These are phyloP conservation scores for Solanum hybrid DNA, from an alignment of 305 asterid genomes.

Conservation along the genomic window DNA sequence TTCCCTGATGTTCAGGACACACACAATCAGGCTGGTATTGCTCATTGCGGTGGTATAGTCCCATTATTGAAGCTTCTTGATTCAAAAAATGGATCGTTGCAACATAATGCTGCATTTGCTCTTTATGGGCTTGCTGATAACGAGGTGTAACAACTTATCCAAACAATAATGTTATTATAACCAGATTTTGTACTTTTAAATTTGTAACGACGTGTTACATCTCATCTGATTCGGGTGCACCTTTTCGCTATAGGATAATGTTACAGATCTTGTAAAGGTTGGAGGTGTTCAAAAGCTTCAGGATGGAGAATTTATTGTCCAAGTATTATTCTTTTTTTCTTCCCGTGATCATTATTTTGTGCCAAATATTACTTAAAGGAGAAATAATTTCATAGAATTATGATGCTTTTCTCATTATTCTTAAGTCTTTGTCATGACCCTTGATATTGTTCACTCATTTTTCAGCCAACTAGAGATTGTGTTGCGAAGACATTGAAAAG, in stretches of 20 bases:
- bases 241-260: constrained; percentile 65
- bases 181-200: neutral
- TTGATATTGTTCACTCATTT: constrained; percentile 9
- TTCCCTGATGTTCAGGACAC: constrained; percentile 45
- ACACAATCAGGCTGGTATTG: constrained; percentile 98
- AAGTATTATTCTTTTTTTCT: constrained; percentile 35
- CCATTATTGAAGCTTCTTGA: constrained; percentile 88
- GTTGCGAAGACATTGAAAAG: constrained; percentile 94
- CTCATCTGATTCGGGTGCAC: neutral
- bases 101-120: constrained; percentile 99
- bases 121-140: constrained; percentile 98
- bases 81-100: constrained; percentile 89
- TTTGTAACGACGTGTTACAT: neutral
- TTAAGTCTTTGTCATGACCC: neutral
- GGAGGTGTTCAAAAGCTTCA: constrained; percentile 96
- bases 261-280: constrained; percentile 76
- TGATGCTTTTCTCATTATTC: neutral
- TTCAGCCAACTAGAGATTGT: constrained; percentile 99
- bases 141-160: constrained; percentile 41
- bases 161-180: neutral
- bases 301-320: constrained; percentile 96
- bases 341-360: neutral
- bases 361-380: neutral
- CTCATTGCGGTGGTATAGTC: constrained; percentile 77
- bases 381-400: neutral